A percentile compares a stretch with the other conserved stretches of the same genome.
Conservation (phyloP, 2,329 filamentous ascomycete genomes). For the Didymella segeticola region DNA sequence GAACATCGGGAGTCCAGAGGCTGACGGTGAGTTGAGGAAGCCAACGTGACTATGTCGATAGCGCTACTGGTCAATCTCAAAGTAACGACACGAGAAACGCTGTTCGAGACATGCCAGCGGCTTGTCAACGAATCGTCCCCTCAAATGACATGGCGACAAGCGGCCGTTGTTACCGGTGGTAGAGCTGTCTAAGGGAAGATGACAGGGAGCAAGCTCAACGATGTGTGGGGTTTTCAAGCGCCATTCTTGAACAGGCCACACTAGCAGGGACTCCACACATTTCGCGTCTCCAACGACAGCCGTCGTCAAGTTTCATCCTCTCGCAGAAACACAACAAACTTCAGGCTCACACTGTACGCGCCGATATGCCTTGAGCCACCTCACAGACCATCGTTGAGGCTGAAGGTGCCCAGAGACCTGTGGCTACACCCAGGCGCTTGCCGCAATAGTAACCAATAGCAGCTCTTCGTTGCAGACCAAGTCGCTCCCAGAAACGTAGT, state of each 20-base stretch:
- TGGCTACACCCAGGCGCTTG: conserved; percentile 39
- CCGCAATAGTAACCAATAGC: conserved; percentile 35
- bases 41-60: neutral
- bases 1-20: neutral
- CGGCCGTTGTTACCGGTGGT: conserved; percentile 14
- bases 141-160: conserved; percentile 16
- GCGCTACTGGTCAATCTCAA: neutral
- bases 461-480: conserved; percentile 8
- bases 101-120: conserved; percentile 12
- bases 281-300: conserved; percentile 29
- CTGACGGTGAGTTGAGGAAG: neutral
- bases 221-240: conserved; percentile 10
- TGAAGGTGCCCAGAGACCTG: conserved; percentile 13
- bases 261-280: conserved; percentile 24
- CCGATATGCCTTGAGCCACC: conserved; percentile 33
- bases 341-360: conserved; percentile 14
- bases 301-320: conserved; percentile 44
- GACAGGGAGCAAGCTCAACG: neutral
- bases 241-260: neutral
- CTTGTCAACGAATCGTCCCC: conserved; percentile 16
- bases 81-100: conserved; percentile 1
- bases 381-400: conserved; percentile 18
- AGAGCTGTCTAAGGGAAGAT: conserved; percentile 8
- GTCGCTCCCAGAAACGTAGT: conserved; percentile 23
- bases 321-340: conserved; percentile 34